Percentiles rank a stretch among this genome's conserved stretches.
phyloP scores from a whole-genome alignment of 2,329 filamentous ascomycete genomes.

The Fusarium marasasianum region DNA sequence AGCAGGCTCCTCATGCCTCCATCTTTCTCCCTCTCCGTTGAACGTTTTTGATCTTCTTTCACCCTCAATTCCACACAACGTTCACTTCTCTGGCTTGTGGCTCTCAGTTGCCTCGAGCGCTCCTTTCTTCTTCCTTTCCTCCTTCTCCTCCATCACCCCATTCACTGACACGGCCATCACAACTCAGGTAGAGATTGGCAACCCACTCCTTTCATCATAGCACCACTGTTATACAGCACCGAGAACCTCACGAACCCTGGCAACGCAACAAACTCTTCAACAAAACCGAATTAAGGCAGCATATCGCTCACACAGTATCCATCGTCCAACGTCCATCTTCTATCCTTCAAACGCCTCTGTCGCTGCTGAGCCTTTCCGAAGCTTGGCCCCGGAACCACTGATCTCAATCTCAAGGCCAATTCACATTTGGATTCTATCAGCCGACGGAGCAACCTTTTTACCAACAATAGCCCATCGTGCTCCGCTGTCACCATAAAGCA shows the following conservation, averaged over 20 bases:
- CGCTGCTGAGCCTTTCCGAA: background rate
- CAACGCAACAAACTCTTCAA: constrained; percentile 11
- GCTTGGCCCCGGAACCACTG: background rate
- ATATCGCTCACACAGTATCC: constrained; percentile 40
- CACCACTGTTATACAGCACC: constrained; percentile 18
- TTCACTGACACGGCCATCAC: constrained; percentile 11
- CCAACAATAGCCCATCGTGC: background rate
- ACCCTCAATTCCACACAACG: constrained; percentile 17
- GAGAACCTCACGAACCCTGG: constrained; percentile 16
- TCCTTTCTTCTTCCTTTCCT: constrained; percentile 24
- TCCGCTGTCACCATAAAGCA: background rate
- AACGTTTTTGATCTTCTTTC: constrained; percentile 13
- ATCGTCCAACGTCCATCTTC: constrained; percentile 24
- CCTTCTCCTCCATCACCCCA: background rate
- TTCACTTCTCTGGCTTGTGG: constrained; percentile 23
- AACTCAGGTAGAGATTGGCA: constrained; percentile 7
- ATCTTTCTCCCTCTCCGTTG: constrained; percentile 18
- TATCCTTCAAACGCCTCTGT: constrained; percentile 1
- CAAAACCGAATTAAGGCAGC: constrained; percentile 34
- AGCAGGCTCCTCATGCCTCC: constrained; percentile 2
- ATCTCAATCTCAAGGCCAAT: background rate
- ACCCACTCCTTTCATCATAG: constrained; percentile 31
- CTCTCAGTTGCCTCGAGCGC: constrained; percentile 8
- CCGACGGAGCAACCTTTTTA: background rate
- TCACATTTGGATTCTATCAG: background rate